Base-by-base conservation (phyloP, 495 filamentous ascomycete genomes). In the Aspergillus funiculosus region DNA sequence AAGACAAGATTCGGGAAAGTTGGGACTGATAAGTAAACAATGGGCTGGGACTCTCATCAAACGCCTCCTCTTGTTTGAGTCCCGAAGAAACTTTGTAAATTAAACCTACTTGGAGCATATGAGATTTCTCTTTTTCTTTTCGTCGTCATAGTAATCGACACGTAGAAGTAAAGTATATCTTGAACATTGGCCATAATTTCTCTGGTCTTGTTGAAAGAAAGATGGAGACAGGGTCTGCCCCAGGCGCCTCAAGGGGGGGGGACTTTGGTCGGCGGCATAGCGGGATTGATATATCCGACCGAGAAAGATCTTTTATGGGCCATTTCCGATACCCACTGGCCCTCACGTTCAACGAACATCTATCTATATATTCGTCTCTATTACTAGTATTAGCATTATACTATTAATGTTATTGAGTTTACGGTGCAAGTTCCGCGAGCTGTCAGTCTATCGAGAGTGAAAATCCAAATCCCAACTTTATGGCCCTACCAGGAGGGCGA, bases 1-100 rank as follows among this genome's bases (percentile, higher is more conserved):
- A 57, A 57, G 59, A 59, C 53, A 40, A 48, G 18, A 25, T 31
- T 52, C 57, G 54, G 59, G 56, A 61, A 61, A 59, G 51, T 56
- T 46, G 56, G 64, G 54, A 52, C 48, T 54, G 50, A 42, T 47
- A n/a, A n/a, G n/a, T n/a, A 49, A 52, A 37, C 39, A 39, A 31
- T 54, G 48, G 46, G 57, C 42, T 57, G 51, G 53, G 53, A 52
- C 49, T 50, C 52, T 46, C 43, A n/a, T n/a, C n/a, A 47, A 52
- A 46, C 47, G 50, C 58, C 52, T 56, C 63, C 55, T 52, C 54
- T 56, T 57, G 54, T 62, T n/a, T 54, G 54, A 50, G 58, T 66
- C 57, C 61, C 58, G 54, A 63, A 58, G 47, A 43, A 37, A 51
- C 45, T 60, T 58, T 71, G 67, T 71, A 71, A 68, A 71, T 69